These are phyloP conservation scores for Carex myosuroides DNA, from an alignment of 176 grass and related monocot genomes.

Conservation along the genomic window DNA sequence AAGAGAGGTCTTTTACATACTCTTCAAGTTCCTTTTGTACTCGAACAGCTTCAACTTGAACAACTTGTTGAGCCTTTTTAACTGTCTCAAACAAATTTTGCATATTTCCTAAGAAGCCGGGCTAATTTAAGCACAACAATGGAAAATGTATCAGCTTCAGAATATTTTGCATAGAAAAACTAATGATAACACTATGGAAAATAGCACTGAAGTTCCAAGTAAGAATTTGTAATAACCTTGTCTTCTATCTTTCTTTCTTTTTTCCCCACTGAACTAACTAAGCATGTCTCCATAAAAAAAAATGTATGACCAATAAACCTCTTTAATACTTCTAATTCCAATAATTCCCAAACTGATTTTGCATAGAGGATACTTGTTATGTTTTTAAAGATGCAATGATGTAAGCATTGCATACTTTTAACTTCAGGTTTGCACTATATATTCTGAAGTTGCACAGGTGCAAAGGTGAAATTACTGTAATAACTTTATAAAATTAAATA, in stretches of 20 bases:
- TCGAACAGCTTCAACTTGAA: slow-evolving; percentile 97
- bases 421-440: not conserved
- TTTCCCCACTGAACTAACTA: not conserved
- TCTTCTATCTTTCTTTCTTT: not conserved
- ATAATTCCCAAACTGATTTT: not conserved
- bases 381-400: not conserved
- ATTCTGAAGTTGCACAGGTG: not conserved
- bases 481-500: not conserved
- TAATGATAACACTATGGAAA: not conserved
- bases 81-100: slow-evolving; percentile 96
- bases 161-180: slow-evolving; percentile 9
- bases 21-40: slow-evolving; percentile 97
- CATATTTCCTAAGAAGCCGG: slow-evolving; percentile 87
- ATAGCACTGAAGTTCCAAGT: not conserved
- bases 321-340: not conserved
- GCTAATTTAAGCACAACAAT: slow-evolving; percentile 35
- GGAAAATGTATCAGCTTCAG: not conserved
- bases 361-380: not conserved
- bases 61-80: slow-evolving; percentile 98
- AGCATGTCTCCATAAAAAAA: not conserved
- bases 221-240: slow-evolving; percentile 14
- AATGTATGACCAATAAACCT: not conserved
- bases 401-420: not conserved
- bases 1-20: slow-evolving; percentile 36
- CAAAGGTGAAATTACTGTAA: not conserved